These are phyloP conservation scores for Asterophora parasitica DNA, from an alignment of 768 basidiomycete species.

Conservation along the genomic window DNA sequence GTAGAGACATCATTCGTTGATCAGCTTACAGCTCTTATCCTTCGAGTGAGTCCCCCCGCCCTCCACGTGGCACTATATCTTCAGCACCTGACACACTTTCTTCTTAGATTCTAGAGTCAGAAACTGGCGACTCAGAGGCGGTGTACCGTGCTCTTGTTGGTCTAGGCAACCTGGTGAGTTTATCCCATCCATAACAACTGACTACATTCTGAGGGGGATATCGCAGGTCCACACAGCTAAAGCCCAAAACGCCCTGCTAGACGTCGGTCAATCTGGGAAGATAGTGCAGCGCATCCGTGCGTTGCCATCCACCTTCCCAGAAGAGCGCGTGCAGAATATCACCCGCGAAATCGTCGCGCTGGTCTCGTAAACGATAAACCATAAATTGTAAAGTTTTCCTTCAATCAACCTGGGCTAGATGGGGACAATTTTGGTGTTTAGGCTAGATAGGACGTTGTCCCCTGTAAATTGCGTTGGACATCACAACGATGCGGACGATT, in stretches of 20 bases:
- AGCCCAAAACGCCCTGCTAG: constrained; percentile 28
- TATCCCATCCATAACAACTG: background rate
- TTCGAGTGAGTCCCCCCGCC: constrained; percentile 35
- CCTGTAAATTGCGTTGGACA: constrained; percentile 4
- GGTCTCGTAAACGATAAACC: constrained; percentile 22
- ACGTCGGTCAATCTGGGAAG: constrained; percentile 34
- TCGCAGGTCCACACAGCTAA: constrained; percentile 47
- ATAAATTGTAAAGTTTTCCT: background rate
- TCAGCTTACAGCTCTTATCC: constrained; percentile 39
- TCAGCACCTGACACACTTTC: background rate
- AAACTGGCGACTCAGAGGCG: constrained; percentile 60
- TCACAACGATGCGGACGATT: constrained; percentile 1
- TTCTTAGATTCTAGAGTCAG: constrained; percentile 42
- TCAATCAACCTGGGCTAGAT: constrained; percentile 1
- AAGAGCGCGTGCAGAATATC: constrained; percentile 53
- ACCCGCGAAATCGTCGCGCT: constrained; percentile 43
- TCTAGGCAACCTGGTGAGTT: constrained; percentile 65
- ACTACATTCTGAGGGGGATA: constrained; percentile 8
- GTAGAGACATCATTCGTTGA: constrained; percentile 35
- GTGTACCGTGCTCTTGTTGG: constrained; percentile 68
- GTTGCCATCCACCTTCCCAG: constrained; percentile 46
- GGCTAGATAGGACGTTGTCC: background rate
- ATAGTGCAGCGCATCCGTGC: constrained; percentile 35
- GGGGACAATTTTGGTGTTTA: background rate
- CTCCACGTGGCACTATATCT: background rate